phyloP scores from a whole-genome alignment of 306 rosid genomes.

The Datisca glomerata region DNA sequence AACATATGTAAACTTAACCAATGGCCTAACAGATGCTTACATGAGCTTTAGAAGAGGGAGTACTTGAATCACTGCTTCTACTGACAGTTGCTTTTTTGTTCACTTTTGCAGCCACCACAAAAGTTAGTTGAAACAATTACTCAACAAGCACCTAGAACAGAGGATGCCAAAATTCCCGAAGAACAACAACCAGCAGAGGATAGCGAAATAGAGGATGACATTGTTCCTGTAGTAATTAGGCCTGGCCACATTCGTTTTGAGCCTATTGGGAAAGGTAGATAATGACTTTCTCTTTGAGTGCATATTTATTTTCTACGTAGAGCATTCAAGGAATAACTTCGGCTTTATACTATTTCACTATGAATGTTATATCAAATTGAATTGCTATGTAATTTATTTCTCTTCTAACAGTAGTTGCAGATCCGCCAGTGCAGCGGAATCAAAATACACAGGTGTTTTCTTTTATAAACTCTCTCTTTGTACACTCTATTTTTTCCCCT shows the following conservation, averaged over 20 bases:
- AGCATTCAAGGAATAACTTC: neutral
- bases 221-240: slow-evolving; percentile 69
- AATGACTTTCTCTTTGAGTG: slow-evolving; percentile 4
- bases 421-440: slow-evolving; percentile 28
- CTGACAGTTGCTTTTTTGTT: neutral
- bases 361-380: neutral
- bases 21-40: no score
- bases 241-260: slow-evolving; percentile 96
- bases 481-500: neutral
- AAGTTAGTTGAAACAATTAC: slow-evolving; percentile 24
- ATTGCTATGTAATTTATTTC: neutral
- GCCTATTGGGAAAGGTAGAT: slow-evolving; percentile 48
- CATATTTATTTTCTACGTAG: neutral
- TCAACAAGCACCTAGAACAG: slow-evolving; percentile 25
- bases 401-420: slow-evolving; percentile 28
- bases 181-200: slow-evolving; percentile 27
- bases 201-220: slow-evolving; percentile 42
- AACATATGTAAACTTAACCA: no score
- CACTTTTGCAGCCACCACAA: slow-evolving; percentile 35
- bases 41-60: slow-evolving; percentile 2
- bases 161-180: slow-evolving; percentile 16
- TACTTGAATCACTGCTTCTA: neutral
- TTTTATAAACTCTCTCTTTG: slow-evolving; percentile 1
- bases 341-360: neutral
- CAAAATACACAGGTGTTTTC: slow-evolving; percentile 47